Conservation (phyloP, 352 stramenopile genomes). For the Phytophthora sansomeana region DNA sequence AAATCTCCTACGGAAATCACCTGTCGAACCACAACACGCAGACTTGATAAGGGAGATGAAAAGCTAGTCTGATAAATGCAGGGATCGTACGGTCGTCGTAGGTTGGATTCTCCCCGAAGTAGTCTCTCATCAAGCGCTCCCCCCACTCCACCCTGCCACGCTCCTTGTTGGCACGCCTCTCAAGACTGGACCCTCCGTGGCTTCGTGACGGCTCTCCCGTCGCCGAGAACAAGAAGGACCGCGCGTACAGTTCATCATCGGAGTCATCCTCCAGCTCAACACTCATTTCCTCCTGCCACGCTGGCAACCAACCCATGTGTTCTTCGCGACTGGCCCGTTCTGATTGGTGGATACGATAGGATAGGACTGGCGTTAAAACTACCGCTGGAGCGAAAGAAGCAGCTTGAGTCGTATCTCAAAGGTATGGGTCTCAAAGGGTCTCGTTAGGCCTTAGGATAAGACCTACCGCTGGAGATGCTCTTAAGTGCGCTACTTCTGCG, state of each 20-base stretch:
- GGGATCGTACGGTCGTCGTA: neutral
- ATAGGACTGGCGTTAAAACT: neutral
- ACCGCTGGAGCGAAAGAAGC: neutral
- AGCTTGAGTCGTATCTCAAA: slow-evolving; percentile 2
- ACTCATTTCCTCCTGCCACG: too few relatives aligned
- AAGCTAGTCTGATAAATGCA: too few relatives aligned
- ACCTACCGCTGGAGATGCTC: neutral
- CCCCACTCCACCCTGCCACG: neutral
- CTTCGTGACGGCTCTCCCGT: neutral
- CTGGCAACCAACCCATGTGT: too few relatives aligned
- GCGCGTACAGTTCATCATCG: neutral
- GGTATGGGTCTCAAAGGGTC: neutral
- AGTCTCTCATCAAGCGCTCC: neutral
- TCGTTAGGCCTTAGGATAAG: slow-evolving; percentile 2
- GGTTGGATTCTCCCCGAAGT: neutral
- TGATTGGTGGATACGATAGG: neutral
- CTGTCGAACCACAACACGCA: too few relatives aligned
- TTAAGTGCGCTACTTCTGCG: too few relatives aligned
- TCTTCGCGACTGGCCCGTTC: too few relatives aligned
- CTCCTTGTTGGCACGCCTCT: neutral
- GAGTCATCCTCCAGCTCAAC: too few relatives aligned
- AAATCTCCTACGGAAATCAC: slow-evolving; percentile 2
- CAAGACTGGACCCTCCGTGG: neutral
- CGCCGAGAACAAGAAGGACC: neutral
- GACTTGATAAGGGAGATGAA: too few relatives aligned